Base-by-base conservation (phyloP, 352 stramenopile genomes). In the Phytophthora europaea region DNA sequence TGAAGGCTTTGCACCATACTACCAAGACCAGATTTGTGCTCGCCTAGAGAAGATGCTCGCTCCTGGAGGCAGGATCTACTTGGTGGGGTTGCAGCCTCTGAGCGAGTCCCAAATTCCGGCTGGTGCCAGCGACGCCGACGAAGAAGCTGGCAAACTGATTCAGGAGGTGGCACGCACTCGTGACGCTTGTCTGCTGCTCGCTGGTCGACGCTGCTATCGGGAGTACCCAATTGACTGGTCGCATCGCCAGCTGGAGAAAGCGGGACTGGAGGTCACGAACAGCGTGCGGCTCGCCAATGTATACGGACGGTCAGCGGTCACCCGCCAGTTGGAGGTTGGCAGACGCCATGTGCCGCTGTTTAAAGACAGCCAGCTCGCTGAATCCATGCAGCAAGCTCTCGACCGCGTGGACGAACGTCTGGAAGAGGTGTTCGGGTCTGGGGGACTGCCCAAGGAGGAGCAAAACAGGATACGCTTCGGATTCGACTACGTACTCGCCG, bases 141-240 rank as follows among this genome's bases (percentile, higher is more conserved):
- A 93, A 22, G 56, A 68, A 8, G 69, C 76, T 8, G 70, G 75
- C 0, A 79, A 79, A 40, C 58, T 91, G 26, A 74, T 91, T 8
- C 81, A 91, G 55, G 83, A 96, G 70, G 85, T 93, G 59, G 87
- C 83, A 61, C 83, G 88, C 26, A 84, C 90, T 20, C 81, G 94
- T 8, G 92, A 98, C 82, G 92, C 94, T 6, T 98, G 92, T 78
- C 93, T 98, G 58, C 72, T 98, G n/a, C 74, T 98, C 22, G 92
- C 89, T 23, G 85, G 83, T 3, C 85, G 95, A 66, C 83, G 92
- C 55, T 96, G 89, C 65, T 98, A 98, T 76, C 85, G 94, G 20
- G 94, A 98, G 69, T 98, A 96, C 67, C 94, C 94, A 10, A 73
- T 97, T 45, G 81, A 92, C 50, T 98, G 94, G 94, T 91, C 94